These are phyloP conservation scores for Trifolium dubium DNA, from an alignment of 306 rosid species.

Conservation along the genomic window DNA sequence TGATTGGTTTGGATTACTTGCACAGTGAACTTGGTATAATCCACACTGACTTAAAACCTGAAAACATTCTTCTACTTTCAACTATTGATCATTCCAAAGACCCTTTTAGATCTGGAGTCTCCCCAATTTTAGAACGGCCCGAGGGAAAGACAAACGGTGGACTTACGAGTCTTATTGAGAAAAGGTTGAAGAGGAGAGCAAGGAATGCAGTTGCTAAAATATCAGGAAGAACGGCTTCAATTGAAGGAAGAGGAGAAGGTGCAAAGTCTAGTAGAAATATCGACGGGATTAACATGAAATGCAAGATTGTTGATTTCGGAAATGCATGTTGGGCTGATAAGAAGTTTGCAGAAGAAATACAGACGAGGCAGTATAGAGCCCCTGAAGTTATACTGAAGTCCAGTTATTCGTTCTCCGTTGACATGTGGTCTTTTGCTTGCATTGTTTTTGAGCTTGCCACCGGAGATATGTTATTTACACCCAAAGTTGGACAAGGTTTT, in stretches of 20 bases:
- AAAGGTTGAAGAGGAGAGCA: conserved; percentile 85
- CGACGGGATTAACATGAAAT: conserved; percentile 74
- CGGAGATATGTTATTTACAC: conserved; percentile 94
- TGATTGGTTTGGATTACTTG: conserved; percentile 88
- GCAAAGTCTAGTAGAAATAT: conserved; percentile 62
- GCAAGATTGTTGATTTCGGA: conserved; percentile 96
- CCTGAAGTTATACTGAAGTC: conserved; percentile 88
- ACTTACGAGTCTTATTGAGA: conserved; percentile 70
- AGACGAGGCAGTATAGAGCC: conserved; percentile 96
- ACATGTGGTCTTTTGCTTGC: conserved; percentile 98
- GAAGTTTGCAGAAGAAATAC: conserved; percentile 82
- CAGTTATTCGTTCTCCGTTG: conserved; percentile 82
- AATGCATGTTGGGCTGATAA: conserved; percentile 89
- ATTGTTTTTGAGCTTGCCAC: conserved; percentile 94
- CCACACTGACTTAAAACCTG: conserved; percentile 92
- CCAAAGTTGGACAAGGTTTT: conserved; percentile 78
- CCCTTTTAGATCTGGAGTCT: conserved; percentile 64
- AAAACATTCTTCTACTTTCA: conserved; percentile 83
- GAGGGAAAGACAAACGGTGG: conserved; percentile 81
- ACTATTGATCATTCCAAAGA: conserved; percentile 87
- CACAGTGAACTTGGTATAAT: conserved; percentile 89
- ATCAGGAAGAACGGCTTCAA: conserved; percentile 69
- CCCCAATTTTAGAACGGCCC: conserved; percentile 79
- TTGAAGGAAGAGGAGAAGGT: conserved; percentile 65
- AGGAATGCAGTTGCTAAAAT: conserved; percentile 90